A percentile compares a stretch with the other conserved stretches of the same genome.
These are phyloP conservation scores for Asterochloris sp. DNA, from an alignment of 139 green algal species.

Conservation along the genomic window DNA sequence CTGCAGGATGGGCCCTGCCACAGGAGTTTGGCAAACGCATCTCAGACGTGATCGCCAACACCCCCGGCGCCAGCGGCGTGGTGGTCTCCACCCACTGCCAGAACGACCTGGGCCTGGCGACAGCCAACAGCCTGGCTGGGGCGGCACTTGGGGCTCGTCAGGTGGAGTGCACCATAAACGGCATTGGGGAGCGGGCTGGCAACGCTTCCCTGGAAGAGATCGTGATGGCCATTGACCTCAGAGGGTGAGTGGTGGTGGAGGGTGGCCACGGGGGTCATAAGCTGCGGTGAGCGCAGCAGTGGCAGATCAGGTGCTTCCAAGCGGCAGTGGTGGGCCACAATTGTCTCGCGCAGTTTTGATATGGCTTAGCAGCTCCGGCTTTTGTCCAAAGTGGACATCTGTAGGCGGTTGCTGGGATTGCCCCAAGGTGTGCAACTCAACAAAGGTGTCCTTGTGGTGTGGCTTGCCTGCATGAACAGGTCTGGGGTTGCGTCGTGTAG, in stretches of 20 bases:
- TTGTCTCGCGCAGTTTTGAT: too few relatives aligned
- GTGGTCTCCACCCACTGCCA: slow-evolving; percentile 98
- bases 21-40: slow-evolving; percentile 95
- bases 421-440: too few relatives aligned
- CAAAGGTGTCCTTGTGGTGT: too few relatives aligned
- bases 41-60: slow-evolving; percentile 83
- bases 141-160: slow-evolving; percentile 53
- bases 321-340: too few relatives aligned
- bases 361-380: too few relatives aligned
- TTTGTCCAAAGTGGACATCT: too few relatives aligned
- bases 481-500: too few relatives aligned
- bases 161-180: slow-evolving; percentile 99
- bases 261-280: too few relatives aligned
- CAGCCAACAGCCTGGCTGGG: slow-evolving; percentile 92
- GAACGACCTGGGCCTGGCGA: slow-evolving; percentile 97
- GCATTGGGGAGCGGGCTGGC: slow-evolving; percentile 96
- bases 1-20: slow-evolving; percentile 80
- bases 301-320: too few relatives aligned
- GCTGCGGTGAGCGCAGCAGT: too few relatives aligned
- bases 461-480: too few relatives aligned
- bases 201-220: slow-evolving; percentile 97
- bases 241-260: slow-evolving; percentile 41
- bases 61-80: slow-evolving; percentile 69
- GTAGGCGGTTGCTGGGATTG: too few relatives aligned
- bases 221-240: slow-evolving; percentile 85